phyloP scores from a whole-genome alignment of 2,329 filamentous ascomycete genomes.

The Colletotrichum somersetense region DNA sequence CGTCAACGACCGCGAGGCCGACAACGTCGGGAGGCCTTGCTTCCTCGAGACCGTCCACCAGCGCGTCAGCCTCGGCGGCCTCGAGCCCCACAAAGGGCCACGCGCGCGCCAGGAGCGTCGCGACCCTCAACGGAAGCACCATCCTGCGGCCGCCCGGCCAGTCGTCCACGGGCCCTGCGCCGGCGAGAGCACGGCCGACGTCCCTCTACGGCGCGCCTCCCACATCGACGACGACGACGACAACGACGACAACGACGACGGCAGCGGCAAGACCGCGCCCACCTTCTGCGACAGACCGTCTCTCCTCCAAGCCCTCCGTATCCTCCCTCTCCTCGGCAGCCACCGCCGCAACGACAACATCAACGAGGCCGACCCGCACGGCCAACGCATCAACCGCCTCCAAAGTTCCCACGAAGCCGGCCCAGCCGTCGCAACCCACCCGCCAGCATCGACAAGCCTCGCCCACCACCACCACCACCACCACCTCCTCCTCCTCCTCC shows the following conservation, averaged over 20 bases:
- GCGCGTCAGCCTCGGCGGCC: constrained; percentile 27
- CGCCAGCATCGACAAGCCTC: constrained; percentile 9
- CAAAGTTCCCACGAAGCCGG: constrained; percentile 44
- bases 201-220: constrained; percentile 33
- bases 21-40: constrained; percentile 48
- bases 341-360: constrained; percentile 30
- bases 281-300: constrained; percentile 20
- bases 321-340: constrained; percentile 16
- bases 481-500: neutral
- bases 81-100: constrained; percentile 47
- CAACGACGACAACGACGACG: neutral
- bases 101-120: constrained; percentile 57
- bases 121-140: constrained; percentile 53
- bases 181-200: constrained; percentile 21
- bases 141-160: constrained; percentile 54
- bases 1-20: constrained; percentile 42
- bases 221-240: neutral
- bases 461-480: constrained; percentile 12
- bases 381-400: constrained; percentile 39
- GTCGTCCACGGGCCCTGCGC: constrained; percentile 42
- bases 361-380: constrained; percentile 31
- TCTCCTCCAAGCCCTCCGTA: constrained; percentile 15
- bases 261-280: constrained; percentile 14
- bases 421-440: constrained; percentile 57
- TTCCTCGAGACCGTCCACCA: constrained; percentile 10